Evolutionary conservation across 2,329 filamentous ascomycete genomes (phyloP), one percentile per base, ranked within the genome.

Genomic region (Metarhizium album): DNA sequence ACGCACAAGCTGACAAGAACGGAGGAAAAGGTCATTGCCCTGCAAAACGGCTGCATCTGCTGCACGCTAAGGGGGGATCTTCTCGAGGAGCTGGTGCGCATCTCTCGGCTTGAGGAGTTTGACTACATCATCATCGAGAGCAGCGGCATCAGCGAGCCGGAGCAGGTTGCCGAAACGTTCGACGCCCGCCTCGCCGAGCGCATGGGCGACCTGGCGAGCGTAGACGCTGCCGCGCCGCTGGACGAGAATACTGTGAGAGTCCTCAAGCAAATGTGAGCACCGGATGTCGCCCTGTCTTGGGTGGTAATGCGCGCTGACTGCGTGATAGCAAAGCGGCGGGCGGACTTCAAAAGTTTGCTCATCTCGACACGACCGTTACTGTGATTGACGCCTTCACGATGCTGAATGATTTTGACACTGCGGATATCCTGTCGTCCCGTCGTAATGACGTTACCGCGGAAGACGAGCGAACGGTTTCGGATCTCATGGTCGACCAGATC

Each of bases 31-130:
- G 72, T 86, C 31, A 79, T 86, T 16, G 77, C 82, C 9, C 73
- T 87, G 50, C 82, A 86, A 59, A 87, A 86, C 54, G 83, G 84
- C 9, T 88, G 85, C 56, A 89, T 89, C 58, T 89, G 84, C 70
- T 89, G 85, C 58, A 88, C 84, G 0, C 71, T 88, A 0, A 79
- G 85, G 3, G 83, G 84, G 1, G 84, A 88, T 51, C 66, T 88
- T 1, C 73, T 89, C 0, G 79, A 84, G 53, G 84, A 88, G 61
- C 74, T 88, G 0, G 83, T 83, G 1, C 74, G 74, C 1, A 70
- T 88, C 1, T 62, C 83, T 0, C 76, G 82, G 59, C 72, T 80
- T 1, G 74, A 79, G 18, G 70, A 75, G 47, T 83, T 87, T 37
- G 82, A 88, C 61, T 87, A 88, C 61, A 78, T 87, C 24, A 70